These are phyloP conservation scores for Gossypium ekmanianum DNA, from an alignment of 345 rosid species.

Conservation along the genomic window DNA sequence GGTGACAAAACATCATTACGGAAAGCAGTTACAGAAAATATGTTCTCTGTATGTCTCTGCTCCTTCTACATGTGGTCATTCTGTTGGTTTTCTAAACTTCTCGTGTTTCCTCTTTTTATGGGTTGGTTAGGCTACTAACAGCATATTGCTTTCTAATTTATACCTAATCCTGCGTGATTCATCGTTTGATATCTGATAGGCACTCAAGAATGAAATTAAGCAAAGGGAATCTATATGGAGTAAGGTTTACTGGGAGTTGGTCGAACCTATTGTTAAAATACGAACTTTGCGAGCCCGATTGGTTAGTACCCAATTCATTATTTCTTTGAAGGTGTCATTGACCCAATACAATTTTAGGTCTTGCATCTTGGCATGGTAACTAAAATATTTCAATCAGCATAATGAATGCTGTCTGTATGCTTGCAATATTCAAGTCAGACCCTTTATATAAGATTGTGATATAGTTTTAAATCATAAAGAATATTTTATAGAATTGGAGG, in stretches of 20 bases:
- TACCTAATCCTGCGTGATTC: not conserved
- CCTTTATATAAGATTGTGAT: not conserved
- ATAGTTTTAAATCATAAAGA: not conserved
- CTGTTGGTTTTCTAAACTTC: not conserved
- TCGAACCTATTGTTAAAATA: conserved; percentile 78
- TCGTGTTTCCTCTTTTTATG: not conserved
- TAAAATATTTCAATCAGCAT: not conserved
- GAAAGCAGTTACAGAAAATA: conserved; percentile 77
- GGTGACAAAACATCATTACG: conserved; percentile 74
- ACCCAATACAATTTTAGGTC: not conserved
- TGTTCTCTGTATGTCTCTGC: conserved; percentile 79
- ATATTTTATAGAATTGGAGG: not conserved
- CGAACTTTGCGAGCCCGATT: conserved; percentile 88
- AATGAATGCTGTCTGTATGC: too few relatives aligned
- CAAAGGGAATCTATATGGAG: conserved; percentile 74
- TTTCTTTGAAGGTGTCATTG: conserved; percentile 9
- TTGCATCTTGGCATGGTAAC: not conserved
- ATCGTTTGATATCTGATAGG: conserved; percentile 34
- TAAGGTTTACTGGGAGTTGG: conserved; percentile 76
- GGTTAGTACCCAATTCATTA: conserved; percentile 41
- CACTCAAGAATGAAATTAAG: conserved; percentile 82
- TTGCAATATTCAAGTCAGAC: not conserved
- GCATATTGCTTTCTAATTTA: conserved; percentile 2
- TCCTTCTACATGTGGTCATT: conserved; percentile 9
- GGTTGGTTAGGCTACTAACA: not conserved